These are phyloP conservation scores for Basipetospora sp. DNA, from an alignment of 2,329 filamentous ascomycete species.

Conservation along the genomic window DNA sequence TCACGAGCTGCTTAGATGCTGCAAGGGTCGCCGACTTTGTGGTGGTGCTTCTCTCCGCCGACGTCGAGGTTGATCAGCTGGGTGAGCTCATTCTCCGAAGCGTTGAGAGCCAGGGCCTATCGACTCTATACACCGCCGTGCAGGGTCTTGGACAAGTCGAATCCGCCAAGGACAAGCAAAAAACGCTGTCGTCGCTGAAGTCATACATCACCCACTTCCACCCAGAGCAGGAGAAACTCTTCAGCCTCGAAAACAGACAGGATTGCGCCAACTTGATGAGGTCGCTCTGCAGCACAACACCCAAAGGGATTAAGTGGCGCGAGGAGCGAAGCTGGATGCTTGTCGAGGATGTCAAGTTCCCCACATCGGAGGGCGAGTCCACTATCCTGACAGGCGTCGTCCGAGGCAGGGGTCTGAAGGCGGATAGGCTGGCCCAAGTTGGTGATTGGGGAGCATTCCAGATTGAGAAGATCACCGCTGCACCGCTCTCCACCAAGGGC, in stretches of 20 bases:
- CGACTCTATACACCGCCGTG: conserved; percentile 75
- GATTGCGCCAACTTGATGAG: conserved; percentile 85
- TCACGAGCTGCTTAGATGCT: conserved; percentile 68
- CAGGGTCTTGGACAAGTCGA: conserved; percentile 67
- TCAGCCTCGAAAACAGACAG: conserved; percentile 73
- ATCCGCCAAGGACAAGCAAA: conserved; percentile 60
- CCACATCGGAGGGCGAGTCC: conserved; percentile 41
- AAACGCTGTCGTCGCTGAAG: conserved; percentile 69
- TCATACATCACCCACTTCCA: conserved; percentile 93
- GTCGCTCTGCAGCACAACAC: conserved; percentile 77
- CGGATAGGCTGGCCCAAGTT: conserved; percentile 76
- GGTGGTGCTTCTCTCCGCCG: conserved; percentile 66
- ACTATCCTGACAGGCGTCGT: conserved; percentile 73
- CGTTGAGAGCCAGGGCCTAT: conserved; percentile 86
- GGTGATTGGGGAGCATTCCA: conserved; percentile 92
- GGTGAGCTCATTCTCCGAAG: conserved; percentile 75
- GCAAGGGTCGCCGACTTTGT: conserved; percentile 85
- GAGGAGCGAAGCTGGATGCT: conserved; percentile 94
- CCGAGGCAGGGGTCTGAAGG: conserved; percentile 72
- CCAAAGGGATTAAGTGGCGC: conserved; percentile 89
- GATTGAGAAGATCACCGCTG: conserved; percentile 73
- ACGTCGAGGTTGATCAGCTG: conserved; percentile 67
- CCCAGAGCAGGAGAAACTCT: conserved; percentile 78
- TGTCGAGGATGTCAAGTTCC: conserved; percentile 66
- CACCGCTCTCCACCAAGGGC: conserved; percentile 48